These are phyloP conservation scores for Xylaria sp. DNA, from an alignment of 495 filamentous ascomycete species.

Conservation along the genomic window DNA sequence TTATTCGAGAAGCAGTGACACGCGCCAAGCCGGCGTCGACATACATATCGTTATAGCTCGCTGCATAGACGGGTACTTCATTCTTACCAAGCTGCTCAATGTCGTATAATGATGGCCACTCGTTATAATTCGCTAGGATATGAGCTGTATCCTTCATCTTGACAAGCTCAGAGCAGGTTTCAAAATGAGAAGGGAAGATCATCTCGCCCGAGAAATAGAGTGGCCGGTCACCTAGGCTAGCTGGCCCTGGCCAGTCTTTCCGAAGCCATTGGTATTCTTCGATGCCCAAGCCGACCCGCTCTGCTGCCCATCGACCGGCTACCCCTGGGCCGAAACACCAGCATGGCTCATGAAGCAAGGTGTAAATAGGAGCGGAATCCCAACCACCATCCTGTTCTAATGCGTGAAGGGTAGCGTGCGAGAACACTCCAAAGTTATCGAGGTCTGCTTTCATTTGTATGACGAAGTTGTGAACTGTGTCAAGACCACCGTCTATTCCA, in stretches of 20 bases:
- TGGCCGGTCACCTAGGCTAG: constrained; percentile 55
- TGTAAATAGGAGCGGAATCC: constrained; percentile 81
- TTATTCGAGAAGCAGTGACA: constrained; percentile 77
- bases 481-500: constrained; percentile 77
- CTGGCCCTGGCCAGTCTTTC: constrained; percentile 34
- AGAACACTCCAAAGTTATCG: constrained; percentile 72
- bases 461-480: constrained; percentile 73
- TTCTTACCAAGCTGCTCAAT: constrained; percentile 74
- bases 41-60: constrained; percentile 95
- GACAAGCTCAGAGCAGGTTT: constrained; percentile 73
- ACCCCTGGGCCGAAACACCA: constrained; percentile 68
- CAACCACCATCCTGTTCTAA: constrained; percentile 71
- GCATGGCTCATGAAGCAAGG: constrained; percentile 82
- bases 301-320: constrained; percentile 58
- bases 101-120: constrained; percentile 83
- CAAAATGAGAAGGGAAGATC: constrained; percentile 84
- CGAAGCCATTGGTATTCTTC: constrained; percentile 53
- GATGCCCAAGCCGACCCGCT: constrained; percentile 48
- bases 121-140: constrained; percentile 66
- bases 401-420: constrained; percentile 67
- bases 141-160: constrained; percentile 70
- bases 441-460: constrained; percentile 73
- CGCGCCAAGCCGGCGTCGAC: constrained; percentile 77
- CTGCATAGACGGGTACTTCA: constrained; percentile 86
- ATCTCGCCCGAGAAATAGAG: constrained; percentile 92